Evolutionary conservation across 176 grass and related monocot species (phyloP), one percentile per base, ranked within the genome.

Genomic region (Avena eriantha): DNA sequence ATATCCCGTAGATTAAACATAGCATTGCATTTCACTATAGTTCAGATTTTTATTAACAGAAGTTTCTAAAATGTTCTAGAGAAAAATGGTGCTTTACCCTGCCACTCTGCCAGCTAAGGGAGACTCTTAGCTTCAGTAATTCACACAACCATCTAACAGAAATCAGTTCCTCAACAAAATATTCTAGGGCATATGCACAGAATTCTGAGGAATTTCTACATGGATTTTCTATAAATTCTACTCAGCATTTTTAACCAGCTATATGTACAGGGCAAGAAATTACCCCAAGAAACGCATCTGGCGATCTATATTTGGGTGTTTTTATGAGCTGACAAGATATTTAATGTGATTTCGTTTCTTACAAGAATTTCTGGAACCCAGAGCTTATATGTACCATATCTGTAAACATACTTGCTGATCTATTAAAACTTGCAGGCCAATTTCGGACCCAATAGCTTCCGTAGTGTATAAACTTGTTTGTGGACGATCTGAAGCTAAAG

Each of bases 371-470:
- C 39, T 21, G 7, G 69, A 2, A 87, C 31, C 64, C 15, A 12
- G 26, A 48, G 60, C 29, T 39, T 10, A 21, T 63, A 2, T 29
- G 17, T 68, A 33, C 22, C 43, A 50, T 29, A 64, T 64, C 11
- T 29, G 22, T 55, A 58, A 46, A 54, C 51, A 22, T 39, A 58
- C 8, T 76, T 55, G 45, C 29, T 81, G 60, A 29, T 64, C 0
- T 64, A 43, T 61, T 0, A 51, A 85, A 82, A 84, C 56, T 57
- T 87, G 84, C 90, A 98, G 93, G 87, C 88, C 93, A 61, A 50
- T 93, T 85, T 50, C 96, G 21, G 93, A 98, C 29, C 96, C 92
- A 17, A 54, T 98, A 92, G 94, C 93, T 72, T 88, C 96, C 31
- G 68, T 98, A 83, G 91, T 93, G 36, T 81, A 98, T 86, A 90